Percentiles rank a stretch among this genome's conserved stretches.
Conservation (phyloP, 163 green algal genomes). For the Chlamydomonas reinhardtii region DNA sequence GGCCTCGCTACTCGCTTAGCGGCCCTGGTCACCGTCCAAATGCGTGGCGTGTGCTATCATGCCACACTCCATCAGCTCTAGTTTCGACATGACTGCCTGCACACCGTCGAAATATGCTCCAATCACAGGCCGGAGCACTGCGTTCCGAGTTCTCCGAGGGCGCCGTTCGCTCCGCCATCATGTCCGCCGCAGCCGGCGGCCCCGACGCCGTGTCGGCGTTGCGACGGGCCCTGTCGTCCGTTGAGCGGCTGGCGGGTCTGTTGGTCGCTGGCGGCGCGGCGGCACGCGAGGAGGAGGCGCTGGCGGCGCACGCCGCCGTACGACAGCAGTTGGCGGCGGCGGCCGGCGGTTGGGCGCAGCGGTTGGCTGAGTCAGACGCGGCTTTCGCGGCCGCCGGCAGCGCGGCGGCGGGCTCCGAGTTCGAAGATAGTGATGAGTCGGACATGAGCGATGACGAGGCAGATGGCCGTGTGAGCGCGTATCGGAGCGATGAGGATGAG, state of each 20-base stretch:
- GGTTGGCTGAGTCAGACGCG: too few species aligned
- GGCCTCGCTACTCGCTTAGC: too few species aligned
- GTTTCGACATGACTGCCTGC: too few species aligned
- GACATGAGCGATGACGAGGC: neutral
- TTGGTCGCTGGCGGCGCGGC: constrained; percentile 69
- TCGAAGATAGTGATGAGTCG: too few species aligned
- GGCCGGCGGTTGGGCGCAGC: constrained; percentile 5
- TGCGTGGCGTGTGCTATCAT: too few species aligned
- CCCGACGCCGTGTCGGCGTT: constrained; percentile 7
- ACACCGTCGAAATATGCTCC: too few species aligned
- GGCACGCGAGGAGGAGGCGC: constrained; percentile 56
- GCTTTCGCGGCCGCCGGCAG: too few species aligned
- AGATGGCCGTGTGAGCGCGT: neutral
- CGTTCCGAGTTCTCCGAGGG: constrained; percentile 24
- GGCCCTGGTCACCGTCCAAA: too few species aligned
- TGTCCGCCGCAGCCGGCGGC: neutral
- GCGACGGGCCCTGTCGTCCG: constrained; percentile 49
- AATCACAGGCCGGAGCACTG: neutral
- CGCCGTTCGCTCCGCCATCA: constrained; percentile 27
- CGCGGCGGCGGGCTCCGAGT: too few species aligned
- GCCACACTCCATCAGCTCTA: too few species aligned
- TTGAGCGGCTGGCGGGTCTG: constrained; percentile 62
- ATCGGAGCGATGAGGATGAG: neutral
- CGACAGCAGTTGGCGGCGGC: constrained; percentile 45
- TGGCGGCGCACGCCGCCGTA: constrained; percentile 47